These are phyloP conservation scores for Cryphonectria naterciae DNA, from an alignment of 2,329 filamentous ascomycete genomes.

Conservation along the genomic window DNA sequence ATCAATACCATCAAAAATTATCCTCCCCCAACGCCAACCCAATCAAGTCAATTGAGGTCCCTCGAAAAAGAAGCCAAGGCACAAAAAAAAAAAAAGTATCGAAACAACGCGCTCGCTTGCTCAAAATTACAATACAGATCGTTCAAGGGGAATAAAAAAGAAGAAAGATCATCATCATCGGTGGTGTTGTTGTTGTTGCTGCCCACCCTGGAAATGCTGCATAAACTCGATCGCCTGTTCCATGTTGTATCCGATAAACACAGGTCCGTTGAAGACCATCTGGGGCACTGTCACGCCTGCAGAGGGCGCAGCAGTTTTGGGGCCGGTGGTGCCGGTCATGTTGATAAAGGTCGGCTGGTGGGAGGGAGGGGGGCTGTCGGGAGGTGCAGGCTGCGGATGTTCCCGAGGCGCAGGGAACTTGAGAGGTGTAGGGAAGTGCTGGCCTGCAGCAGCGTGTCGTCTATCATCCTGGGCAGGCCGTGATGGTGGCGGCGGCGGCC, in stretches of 20 bases:
- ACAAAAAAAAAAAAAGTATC: too few relatives aligned
- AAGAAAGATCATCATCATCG: conserved; percentile 20
- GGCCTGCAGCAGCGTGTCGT: conserved; percentile 14
- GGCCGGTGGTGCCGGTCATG: conserved; percentile 37
- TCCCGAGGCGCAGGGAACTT: conserved; percentile 31
- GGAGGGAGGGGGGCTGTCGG: conserved; percentile 36
- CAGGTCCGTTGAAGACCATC: conserved; percentile 89
- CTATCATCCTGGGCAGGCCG: not conserved
- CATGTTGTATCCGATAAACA: conserved; percentile 89
- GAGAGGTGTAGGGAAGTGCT: conserved; percentile 29
- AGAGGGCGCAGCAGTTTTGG: conserved; percentile 33
- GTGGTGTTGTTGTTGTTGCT: conserved; percentile 37
- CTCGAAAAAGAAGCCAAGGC: not conserved
- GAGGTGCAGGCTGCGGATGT: conserved; percentile 31
- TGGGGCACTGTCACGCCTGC: conserved; percentile 52
- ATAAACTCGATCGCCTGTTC: conserved; percentile 81
- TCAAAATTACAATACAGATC: conserved; percentile 1
- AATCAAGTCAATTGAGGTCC: not conserved
- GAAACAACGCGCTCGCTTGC: conserved; percentile 26
- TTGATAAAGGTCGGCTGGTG: conserved; percentile 59
- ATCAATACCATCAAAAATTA: not conserved
- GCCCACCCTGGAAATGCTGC: conserved; percentile 57
- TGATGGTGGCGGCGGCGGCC: conserved; percentile 6
- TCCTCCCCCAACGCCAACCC: conserved; percentile 7
- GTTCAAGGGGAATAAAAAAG: not conserved